A percentile compares a stretch with the other conserved stretches of the same genome.
These are phyloP conservation scores for Thymus quinquecostatus DNA, from an alignment of 257 asterid genomes.

Conservation along the genomic window DNA sequence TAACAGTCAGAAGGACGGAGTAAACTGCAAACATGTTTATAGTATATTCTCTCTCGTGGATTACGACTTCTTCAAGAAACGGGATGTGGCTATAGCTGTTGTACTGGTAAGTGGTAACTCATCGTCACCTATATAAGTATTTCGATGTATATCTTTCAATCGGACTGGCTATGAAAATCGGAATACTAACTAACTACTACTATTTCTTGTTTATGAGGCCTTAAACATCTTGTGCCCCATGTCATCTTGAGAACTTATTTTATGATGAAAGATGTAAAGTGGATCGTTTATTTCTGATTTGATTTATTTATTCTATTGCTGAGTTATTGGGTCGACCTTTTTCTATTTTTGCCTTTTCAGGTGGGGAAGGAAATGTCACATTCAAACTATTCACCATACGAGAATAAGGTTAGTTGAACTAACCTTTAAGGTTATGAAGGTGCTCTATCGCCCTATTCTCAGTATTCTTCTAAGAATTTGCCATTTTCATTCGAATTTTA, in stretches of 20 bases:
- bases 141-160: neutral
- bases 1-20: conserved; percentile 3
- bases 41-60: neutral
- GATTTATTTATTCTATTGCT: neutral
- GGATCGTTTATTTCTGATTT: neutral
- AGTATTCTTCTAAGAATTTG: neutral
- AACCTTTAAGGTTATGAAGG: conserved; percentile 17
- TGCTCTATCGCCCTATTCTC: conserved; percentile 13
- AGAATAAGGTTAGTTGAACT: conserved; percentile 29
- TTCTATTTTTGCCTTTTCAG: conserved; percentile 20
- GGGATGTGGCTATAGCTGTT: neutral
- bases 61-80: neutral
- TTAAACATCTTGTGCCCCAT: no score
- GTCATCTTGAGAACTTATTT: neutral
- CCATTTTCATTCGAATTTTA: neutral
- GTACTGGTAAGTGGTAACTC: no score
- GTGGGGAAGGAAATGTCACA: conserved; percentile 26
- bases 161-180: neutral
- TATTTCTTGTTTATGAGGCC: neutral
- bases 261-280: neutral
- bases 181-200: neutral
- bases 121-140: no score
- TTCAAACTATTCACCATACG: conserved; percentile 23
- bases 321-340: conserved; percentile 3
- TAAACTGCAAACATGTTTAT: neutral